These are phyloP conservation scores for Protomyces inouyei DNA, from an alignment of 1,139 yeast species.

Conservation along the genomic window DNA sequence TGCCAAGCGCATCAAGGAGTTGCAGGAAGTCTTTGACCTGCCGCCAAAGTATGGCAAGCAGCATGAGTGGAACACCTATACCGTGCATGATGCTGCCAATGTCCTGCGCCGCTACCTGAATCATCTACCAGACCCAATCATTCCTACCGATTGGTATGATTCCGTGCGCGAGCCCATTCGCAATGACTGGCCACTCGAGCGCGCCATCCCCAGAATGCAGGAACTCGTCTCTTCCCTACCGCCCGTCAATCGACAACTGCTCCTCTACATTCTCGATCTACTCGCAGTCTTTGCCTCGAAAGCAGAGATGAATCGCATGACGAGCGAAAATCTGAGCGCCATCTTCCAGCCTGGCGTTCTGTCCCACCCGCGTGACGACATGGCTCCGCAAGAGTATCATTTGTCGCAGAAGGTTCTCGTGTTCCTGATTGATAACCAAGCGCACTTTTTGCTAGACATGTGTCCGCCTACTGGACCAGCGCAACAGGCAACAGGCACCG, in stretches of 20 bases:
- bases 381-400: constrained; percentile 87
- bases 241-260: constrained; percentile 64
- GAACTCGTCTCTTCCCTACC: constrained; percentile 63
- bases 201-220: constrained; percentile 51
- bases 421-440: constrained; percentile 68
- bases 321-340: constrained; percentile 88
- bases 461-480: constrained; percentile 3
- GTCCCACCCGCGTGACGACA: constrained; percentile 87
- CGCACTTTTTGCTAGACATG: constrained; percentile 30
- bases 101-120: constrained; percentile 78
- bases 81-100: constrained; percentile 97
- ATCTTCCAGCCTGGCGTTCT: constrained; percentile 92
- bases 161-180: constrained; percentile 64
- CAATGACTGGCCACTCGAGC: constrained; percentile 27
- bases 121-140: constrained; percentile 85
- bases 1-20: constrained; percentile 76
- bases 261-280: constrained; percentile 83
- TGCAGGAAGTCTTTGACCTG: constrained; percentile 74
- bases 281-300: constrained; percentile 80
- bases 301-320: constrained; percentile 76
- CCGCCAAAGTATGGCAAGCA: constrained; percentile 89
- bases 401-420: constrained; percentile 82
- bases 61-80: constrained; percentile 84
- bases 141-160: constrained; percentile 74
- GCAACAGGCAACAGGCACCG: not conserved